A percentile compares a stretch with the other conserved stretches of the same genome.
These are phyloP conservation scores for Tuber microsphaerosporum DNA, from an alignment of 495 filamentous ascomycete species.

Conservation along the genomic window DNA sequence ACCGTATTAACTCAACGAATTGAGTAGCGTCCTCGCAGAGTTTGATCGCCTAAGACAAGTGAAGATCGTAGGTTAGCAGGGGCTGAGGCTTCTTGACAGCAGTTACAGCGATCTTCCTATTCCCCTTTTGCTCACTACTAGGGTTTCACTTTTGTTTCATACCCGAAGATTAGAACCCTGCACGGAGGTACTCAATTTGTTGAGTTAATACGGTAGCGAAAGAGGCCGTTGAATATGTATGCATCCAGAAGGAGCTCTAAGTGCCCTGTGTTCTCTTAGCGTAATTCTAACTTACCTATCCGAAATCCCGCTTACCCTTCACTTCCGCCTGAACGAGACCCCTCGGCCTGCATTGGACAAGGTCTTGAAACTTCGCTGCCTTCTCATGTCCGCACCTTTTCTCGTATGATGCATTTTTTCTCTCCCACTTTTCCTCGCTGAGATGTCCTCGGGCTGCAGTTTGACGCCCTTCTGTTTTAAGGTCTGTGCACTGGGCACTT, in stretches of 20 bases:
- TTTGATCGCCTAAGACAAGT: too few species aligned
- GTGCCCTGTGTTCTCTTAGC: conserved; percentile 12
- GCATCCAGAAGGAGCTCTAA: conserved; percentile 18
- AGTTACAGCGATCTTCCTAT: too few species aligned
- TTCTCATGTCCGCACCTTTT: conserved; percentile 15
- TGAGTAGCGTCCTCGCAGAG: too few species aligned
- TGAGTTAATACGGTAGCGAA: neutral
- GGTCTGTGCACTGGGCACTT: conserved; percentile 26
- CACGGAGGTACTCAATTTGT: too few species aligned
- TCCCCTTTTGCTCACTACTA: too few species aligned
- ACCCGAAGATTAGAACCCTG: too few species aligned
- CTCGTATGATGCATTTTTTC: neutral
- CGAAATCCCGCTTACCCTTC: conserved; percentile 13
- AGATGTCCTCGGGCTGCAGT: neutral
- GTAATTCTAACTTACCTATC: conserved; percentile 8
- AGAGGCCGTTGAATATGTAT: conserved; percentile 10
- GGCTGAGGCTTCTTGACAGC: too few species aligned
- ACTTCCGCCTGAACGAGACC: conserved; percentile 12
- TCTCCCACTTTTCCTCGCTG: neutral
- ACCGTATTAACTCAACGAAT: too few species aligned
- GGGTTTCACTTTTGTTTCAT: too few species aligned
- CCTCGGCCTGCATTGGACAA: neutral
- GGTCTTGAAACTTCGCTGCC: conserved; percentile 11
- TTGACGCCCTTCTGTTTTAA: conserved; percentile 2
- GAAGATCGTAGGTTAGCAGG: too few species aligned